Evolutionary conservation across 1,284 basidiomycete species (phyloP), one percentile per base, ranked within the genome.

Genomic region (Marasmius tenuissimus): DNA sequence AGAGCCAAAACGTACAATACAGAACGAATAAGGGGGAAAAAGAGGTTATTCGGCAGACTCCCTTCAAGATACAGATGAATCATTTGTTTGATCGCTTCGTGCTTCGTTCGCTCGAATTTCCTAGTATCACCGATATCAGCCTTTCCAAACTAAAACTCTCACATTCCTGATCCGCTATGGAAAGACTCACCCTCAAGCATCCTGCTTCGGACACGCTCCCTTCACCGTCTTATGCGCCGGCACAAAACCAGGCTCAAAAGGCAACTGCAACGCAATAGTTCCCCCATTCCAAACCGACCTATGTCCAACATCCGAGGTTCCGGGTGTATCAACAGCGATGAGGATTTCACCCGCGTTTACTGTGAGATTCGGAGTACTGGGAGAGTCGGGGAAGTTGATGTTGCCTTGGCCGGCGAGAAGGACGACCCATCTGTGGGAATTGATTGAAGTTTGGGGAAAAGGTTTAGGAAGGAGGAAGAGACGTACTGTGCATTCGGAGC

Each of bases 401-500:
- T 59, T 59, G 2, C 58, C 49, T 18, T 35, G 9, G 34, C 58
- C 49, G 18, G 27, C 18, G 8, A 59, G 33, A 50, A 59, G 50
- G 12, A 51, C 58, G 27, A 59, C 58, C 49, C 58, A 59, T 59
- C 58, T 59, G 22, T 39, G 33, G 10, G 22, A 45, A 33, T 14
- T 14, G 48, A 35, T 34, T 18, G 38, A 34, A n/a, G 3, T 27
- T 39, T n/a, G 37, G 11, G 16, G 6, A 4, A 6, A 59, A 33
- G n/a, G n/a, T 3, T 4, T 38, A 27, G 27, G 27, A 27, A 27
- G 27, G 27, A 27, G 18, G n/a, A 58, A 37, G 40, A 58, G 47
- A 2, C 58, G n/a, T 53, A 59, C 58, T 59, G 58, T n/a, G 58
- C 49, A 35, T 59, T 59, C 7, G 58, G 58, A 20, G 58, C 58